These are phyloP conservation scores for Aspergillus sclerotiicarbonarius DNA, from an alignment of 495 filamentous ascomycete genomes.

Conservation along the genomic window DNA sequence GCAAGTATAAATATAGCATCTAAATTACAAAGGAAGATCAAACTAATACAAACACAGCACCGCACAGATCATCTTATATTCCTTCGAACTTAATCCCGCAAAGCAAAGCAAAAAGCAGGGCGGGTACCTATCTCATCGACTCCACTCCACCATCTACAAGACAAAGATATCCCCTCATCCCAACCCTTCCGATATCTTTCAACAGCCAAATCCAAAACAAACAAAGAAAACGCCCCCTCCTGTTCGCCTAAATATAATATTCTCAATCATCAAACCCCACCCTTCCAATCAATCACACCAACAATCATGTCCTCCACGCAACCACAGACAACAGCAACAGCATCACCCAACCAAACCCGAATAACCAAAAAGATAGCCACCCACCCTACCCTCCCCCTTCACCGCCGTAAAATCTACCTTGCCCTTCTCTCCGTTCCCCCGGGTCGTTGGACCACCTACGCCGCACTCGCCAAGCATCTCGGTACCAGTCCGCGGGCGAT, in stretches of 20 bases:
- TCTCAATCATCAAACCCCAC: not conserved
- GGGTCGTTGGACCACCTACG: slow-evolving; percentile 73
- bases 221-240: not conserved
- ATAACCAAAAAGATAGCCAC: slow-evolving; percentile 27
- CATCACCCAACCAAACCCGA: not conserved
- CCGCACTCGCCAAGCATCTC: slow-evolving; percentile 62
- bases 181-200: not conserved
- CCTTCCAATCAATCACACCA: slow-evolving; percentile 8
- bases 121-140: not conserved
- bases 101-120: not conserved
- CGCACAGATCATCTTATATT: not conserved
- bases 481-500: slow-evolving; percentile 73
- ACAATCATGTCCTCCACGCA: slow-evolving; percentile 21
- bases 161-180: not conserved
- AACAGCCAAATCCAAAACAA: not conserved
- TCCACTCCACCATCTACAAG: not conserved
- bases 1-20: not conserved
- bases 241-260: not conserved
- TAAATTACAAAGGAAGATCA: not conserved
- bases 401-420: slow-evolving; percentile 60
- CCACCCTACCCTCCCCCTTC: slow-evolving; percentile 49
- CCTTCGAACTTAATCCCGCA: not conserved
- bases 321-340: slow-evolving; percentile 35
- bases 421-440: slow-evolving; percentile 68
- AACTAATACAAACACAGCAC: not conserved